Evolutionary conservation across 768 basidiomycete genomes (phyloP).

Genomic region (Leccinum arenicola): DNA sequence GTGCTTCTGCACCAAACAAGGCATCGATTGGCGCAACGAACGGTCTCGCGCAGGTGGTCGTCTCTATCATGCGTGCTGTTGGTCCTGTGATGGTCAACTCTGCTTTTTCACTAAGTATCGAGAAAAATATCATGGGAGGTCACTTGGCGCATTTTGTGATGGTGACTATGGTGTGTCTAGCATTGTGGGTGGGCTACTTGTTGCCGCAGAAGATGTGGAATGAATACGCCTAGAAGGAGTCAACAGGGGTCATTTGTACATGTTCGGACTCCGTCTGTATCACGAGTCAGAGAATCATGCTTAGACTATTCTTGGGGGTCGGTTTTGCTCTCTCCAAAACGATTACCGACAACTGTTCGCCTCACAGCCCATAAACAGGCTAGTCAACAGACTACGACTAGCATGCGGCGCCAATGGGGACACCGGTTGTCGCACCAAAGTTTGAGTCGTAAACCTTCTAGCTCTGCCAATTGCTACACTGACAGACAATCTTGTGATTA

Average conservation of each 20-base stretch:
- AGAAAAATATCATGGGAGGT: constrained; percentile 47
- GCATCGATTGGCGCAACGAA: constrained; percentile 74
- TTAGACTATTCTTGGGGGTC: not conserved
- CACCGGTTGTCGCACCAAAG: no score
- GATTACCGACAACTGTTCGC: no score
- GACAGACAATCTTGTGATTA: no score
- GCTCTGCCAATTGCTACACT: no score
- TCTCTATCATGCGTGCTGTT: constrained; percentile 30
- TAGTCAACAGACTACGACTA: no score
- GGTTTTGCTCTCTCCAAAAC: constrained; percentile 14
- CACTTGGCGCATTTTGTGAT: constrained; percentile 51
- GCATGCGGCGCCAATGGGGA: no score
- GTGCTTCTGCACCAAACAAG: constrained; percentile 62
- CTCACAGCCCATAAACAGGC: no score
- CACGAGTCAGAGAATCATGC: constrained; percentile 30
- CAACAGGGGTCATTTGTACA: constrained; percentile 21
- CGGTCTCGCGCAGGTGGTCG: constrained; percentile 40
- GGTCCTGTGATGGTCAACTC: constrained; percentile 28
- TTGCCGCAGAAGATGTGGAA: constrained; percentile 31
- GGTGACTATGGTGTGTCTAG: constrained; percentile 26
- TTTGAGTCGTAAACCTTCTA: no score
- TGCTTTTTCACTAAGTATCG: constrained; percentile 27
- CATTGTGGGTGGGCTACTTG: constrained; percentile 30
- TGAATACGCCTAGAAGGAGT: not conserved
- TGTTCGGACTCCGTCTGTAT: constrained; percentile 17